Base-by-base conservation (phyloP, 2,329 filamentous ascomycete genomes). In the Penicillium aurantiogriseum region DNA sequence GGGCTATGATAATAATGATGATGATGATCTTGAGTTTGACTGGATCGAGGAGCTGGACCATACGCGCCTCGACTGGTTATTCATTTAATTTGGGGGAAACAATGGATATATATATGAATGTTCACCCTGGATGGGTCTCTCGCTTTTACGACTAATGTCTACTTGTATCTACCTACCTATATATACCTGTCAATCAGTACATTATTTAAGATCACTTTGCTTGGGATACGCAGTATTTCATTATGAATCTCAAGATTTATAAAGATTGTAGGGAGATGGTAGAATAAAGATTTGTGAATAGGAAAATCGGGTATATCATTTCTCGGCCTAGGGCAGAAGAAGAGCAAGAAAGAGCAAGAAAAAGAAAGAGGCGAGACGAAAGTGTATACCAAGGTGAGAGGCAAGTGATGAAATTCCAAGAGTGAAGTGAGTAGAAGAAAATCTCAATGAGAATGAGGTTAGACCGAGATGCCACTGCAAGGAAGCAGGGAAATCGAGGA, bases 41-140 rank as follows among this genome's bases (percentile, higher is more conserved):
- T 77, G 74, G 74, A 69, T 76, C 25, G 71, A 75, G 55, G 72
- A 76, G 55, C 52, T 77, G 50, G 74, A 75, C 62, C 66, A 71
- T 58, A 76, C 73, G 9, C 61, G 69, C n/a, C 66, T 74, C 10
- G 74, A 76, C 57, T 77, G 74, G 74, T 47, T 77, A 11, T 76
- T 77, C 57, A 76, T 77, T 55, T 77, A 58, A 69, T 59, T 13
- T 13, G 19, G 4, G 11, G 21, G 11, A 36, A 23, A 27, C 6
- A 25, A 33, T 23, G 19, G 27, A 31, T 11, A 33, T 31, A 8
- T n/a, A 51, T n/a, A 51, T 23, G 11, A 13, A 43, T 43, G 7
- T 27, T 27, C 43, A 31, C 17, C 35, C 35, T 36, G 17, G 35
- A 36, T 10, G 43, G 25, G 17, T 21, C 17, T 51, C 29, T n/a